These are phyloP conservation scores for Fusarium coicis DNA, from an alignment of 2,329 filamentous ascomycete genomes.

Conservation along the genomic window DNA sequence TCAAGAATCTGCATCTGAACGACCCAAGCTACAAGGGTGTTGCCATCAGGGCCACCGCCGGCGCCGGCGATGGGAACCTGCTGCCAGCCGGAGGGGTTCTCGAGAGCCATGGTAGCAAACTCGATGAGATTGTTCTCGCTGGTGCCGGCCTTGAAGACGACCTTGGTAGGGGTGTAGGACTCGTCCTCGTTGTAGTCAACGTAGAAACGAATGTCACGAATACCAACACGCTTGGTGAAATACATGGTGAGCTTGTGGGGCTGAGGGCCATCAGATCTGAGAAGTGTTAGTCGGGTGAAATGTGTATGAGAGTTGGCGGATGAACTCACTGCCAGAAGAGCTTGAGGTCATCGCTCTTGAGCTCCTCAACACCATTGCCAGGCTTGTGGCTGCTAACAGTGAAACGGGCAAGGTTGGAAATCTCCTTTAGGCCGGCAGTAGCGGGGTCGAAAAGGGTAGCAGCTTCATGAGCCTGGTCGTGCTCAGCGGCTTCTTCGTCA, in stretches of 20 bases:
- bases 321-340: slow-evolving; percentile 80
- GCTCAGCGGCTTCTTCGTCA: slow-evolving; percentile 14
- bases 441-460: slow-evolving; percentile 63
- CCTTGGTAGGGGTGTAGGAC: slow-evolving; percentile 95
- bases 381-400: slow-evolving; percentile 86
- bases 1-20: slow-evolving; percentile 91
- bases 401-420: slow-evolving; percentile 84
- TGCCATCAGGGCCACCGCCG: slow-evolving; percentile 71
- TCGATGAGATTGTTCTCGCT: slow-evolving; percentile 91
- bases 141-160: slow-evolving; percentile 88
- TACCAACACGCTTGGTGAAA: slow-evolving; percentile 84
- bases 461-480: slow-evolving; percentile 44
- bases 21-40: slow-evolving; percentile 86
- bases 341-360: slow-evolving; percentile 77
- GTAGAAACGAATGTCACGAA: slow-evolving; percentile 81
- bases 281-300: background rate
- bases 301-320: background rate
- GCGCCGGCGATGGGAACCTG: slow-evolving; percentile 74
- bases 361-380: slow-evolving; percentile 80
- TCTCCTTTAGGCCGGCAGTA: slow-evolving; percentile 76
- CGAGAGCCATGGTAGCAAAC: slow-evolving; percentile 83
- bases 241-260: slow-evolving; percentile 86
- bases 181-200: slow-evolving; percentile 95
- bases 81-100: slow-evolving; percentile 88
- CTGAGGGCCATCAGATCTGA: slow-evolving; percentile 82